These are phyloP conservation scores for Tetrahymena malaccensis DNA, from an alignment of 73 alveolate species.

Conservation along the genomic window DNA sequence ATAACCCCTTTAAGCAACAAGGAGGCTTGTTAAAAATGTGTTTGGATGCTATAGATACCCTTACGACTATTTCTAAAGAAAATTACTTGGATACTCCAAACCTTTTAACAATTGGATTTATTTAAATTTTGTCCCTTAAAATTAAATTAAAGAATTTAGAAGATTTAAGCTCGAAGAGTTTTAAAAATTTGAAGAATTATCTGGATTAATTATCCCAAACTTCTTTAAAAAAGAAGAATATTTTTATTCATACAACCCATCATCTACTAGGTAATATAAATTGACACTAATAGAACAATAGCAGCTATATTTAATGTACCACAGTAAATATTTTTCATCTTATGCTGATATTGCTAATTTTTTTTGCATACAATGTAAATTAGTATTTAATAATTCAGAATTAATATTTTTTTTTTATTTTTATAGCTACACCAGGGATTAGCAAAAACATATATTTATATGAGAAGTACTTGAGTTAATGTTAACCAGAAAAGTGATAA, in stretches of 20 bases:
- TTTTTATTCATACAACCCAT: not conserved
- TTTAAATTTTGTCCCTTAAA: not conserved
- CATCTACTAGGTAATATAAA: not conserved
- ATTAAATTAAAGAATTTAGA: not conserved
- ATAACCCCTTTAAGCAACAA: not conserved
- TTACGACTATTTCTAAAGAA: not conserved
- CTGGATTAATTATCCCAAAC: not conserved
- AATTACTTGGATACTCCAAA: not conserved
- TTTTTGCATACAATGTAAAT: not conserved
- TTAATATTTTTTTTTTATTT: not conserved
- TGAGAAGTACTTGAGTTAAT: not conserved
- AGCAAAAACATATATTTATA: not conserved
- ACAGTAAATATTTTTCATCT: not conserved
- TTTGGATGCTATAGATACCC: not conserved
- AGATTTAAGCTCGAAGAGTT: not conserved
- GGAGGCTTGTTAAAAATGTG: not conserved
- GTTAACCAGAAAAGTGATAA: not conserved
- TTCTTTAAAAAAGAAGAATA: not conserved
- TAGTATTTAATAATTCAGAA: too few relatives aligned
- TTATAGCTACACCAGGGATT: not conserved
- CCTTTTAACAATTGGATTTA: not conserved
- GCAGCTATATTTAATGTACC: not conserved
- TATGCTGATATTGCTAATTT: not conserved
- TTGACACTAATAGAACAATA: not conserved
- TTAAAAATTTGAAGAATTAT: not conserved